Conservation (phyloP, 768 basidiomycete genomes). For the Boletus rubescentipes region DNA sequence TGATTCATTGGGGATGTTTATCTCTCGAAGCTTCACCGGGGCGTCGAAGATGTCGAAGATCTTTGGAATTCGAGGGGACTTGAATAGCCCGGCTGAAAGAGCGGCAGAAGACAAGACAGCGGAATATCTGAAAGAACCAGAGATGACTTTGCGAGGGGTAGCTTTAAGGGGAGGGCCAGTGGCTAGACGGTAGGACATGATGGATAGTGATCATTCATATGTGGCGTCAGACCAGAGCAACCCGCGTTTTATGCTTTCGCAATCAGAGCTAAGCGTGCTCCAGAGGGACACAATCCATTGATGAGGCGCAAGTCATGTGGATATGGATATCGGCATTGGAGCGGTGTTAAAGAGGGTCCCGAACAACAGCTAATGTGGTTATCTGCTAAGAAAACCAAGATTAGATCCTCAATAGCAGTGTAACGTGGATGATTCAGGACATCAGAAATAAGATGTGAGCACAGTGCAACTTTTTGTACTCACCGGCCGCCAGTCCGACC, state of each 20-base stretch:
- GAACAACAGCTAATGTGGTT: background rate
- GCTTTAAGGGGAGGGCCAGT: slow-evolving; percentile 3
- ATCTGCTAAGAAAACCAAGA: slow-evolving; percentile 10
- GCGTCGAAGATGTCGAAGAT: slow-evolving; percentile 56
- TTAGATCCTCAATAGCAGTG: background rate
- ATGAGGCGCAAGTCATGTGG: background rate
- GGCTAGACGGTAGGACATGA: slow-evolving; percentile 19
- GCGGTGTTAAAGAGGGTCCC: slow-evolving; percentile 16
- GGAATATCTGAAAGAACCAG: slow-evolving; percentile 15
- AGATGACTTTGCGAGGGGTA: slow-evolving; percentile 9
- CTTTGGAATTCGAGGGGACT: slow-evolving; percentile 23
- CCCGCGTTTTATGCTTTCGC: slow-evolving; percentile 19
- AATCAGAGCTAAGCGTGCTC: background rate
- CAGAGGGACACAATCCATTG: background rate
- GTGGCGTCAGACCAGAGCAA: background rate
- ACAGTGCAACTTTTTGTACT: background rate
- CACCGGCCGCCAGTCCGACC: background rate
- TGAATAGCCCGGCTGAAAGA: slow-evolving; percentile 2
- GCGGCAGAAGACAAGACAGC: slow-evolving; percentile 8
- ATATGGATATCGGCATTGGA: slow-evolving; percentile 18
- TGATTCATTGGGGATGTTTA: slow-evolving; percentile 26
- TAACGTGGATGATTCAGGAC: background rate
- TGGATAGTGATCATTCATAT: background rate
- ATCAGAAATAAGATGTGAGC: background rate
- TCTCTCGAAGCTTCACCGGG: slow-evolving; percentile 40